Evolutionary conservation across 352 stramenopile species (phyloP).

Genomic region (Globisporangium barbulae): DNA sequence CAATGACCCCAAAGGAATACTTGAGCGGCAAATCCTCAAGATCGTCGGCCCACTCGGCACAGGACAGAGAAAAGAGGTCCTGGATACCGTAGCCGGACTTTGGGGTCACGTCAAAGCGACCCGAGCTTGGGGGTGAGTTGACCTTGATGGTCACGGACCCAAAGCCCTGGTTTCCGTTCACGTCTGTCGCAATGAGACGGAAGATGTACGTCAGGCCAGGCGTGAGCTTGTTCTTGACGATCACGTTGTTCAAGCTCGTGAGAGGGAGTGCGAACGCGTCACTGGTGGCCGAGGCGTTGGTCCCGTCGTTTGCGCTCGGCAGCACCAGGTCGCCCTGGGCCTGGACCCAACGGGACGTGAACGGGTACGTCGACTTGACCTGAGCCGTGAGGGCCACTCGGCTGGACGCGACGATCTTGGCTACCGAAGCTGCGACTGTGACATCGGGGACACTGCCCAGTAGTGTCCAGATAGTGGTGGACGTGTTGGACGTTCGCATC

Average conservation of each 20-base stretch:
- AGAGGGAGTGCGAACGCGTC: constrained; percentile 54
- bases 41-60: constrained; percentile 62
- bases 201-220: constrained; percentile 64
- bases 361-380: constrained; percentile 66
- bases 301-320: constrained; percentile 17
- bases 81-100: constrained; percentile 45
- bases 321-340: constrained; percentile 54
- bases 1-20: constrained; percentile 60
- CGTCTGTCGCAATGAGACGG: constrained; percentile 49
- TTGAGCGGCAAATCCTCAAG: constrained; percentile 47
- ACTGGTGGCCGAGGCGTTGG: constrained; percentile 24
- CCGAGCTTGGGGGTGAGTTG: constrained; percentile 58
- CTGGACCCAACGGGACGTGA: constrained; percentile 46
- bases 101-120: constrained; percentile 41
- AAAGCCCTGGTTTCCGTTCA: constrained; percentile 54
- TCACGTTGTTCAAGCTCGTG: constrained; percentile 45
- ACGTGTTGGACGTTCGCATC: constrained; percentile 15
- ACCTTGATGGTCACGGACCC: constrained; percentile 44
- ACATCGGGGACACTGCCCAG: constrained; percentile 49
- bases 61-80: constrained; percentile 50
- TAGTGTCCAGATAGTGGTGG: constrained; percentile 44
- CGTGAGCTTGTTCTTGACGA: constrained; percentile 52
- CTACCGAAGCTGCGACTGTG: constrained; percentile 18
- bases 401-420: constrained; percentile 47
- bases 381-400: constrained; percentile 32